Conservation (phyloP, 805 yeast genomes). For the Yamadazyma ubonensis region DNA sequence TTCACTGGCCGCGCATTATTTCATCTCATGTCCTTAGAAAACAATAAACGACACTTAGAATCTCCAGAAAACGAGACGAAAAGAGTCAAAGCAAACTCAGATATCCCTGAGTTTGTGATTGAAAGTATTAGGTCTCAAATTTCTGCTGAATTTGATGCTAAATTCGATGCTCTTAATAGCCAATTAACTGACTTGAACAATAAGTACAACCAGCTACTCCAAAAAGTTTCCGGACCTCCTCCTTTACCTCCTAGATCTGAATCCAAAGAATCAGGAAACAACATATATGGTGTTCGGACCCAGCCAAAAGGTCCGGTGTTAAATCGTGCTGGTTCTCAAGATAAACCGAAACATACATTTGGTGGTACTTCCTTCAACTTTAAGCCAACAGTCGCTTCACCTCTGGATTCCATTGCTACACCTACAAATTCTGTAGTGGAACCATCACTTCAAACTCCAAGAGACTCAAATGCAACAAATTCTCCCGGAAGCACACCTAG, state of each 20-base stretch:
- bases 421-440: constrained; percentile 18
- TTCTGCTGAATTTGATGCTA: constrained; percentile 20
- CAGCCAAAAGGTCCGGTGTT: constrained; percentile 5
- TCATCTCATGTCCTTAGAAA: constrained; percentile 4
- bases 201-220: constrained; percentile 11
- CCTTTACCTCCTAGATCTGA: constrained; percentile 14
- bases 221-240: constrained; percentile 7
- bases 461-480: constrained; percentile 6
- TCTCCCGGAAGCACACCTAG: constrained; percentile 1
- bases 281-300: too few relatives aligned
- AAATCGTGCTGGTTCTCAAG: background rate
- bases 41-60: constrained; percentile 21
- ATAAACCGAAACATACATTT: constrained; percentile 18
- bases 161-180: constrained; percentile 20
- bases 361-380: constrained; percentile 23
- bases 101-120: background rate
- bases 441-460: constrained; percentile 10
- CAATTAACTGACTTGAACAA: constrained; percentile 21
- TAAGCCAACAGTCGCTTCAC: constrained; percentile 13
- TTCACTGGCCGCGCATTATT: background rate
- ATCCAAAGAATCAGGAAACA: too few relatives aligned
- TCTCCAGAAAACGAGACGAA: constrained; percentile 13
- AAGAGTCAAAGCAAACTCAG: constrained; percentile 8
- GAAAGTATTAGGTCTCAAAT: constrained; percentile 23
- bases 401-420: constrained; percentile 11